A percentile compares a stretch with the other conserved stretches of the same genome.
These are phyloP conservation scores for Tolypocladium pustulatum DNA, from an alignment of 2,329 filamentous ascomycete genomes.

Conservation along the genomic window DNA sequence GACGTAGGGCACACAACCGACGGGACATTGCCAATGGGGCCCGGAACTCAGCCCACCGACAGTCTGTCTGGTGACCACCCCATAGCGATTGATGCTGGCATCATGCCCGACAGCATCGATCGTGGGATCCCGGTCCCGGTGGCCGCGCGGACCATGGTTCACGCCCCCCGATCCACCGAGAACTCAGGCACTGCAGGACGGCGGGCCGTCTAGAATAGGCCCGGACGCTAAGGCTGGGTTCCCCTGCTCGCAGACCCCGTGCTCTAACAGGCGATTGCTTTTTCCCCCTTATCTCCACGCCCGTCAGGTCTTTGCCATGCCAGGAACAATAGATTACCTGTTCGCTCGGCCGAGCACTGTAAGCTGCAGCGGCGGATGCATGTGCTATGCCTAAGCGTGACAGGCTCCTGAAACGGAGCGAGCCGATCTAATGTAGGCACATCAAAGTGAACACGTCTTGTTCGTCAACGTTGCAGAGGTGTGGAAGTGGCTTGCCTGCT, in stretches of 20 bases:
- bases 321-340: background rate
- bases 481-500: background rate
- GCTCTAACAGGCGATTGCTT: background rate
- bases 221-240: background rate
- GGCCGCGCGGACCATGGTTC: background rate
- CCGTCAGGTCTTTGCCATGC: background rate
- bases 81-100: background rate
- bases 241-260: background rate
- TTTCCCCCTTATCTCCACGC: background rate
- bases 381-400: background rate
- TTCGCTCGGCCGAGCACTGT: background rate
- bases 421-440: background rate
- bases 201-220: background rate
- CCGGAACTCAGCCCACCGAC: background rate
- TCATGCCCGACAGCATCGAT: background rate
- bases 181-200: background rate
- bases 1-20: background rate
- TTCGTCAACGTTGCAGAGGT: background rate
- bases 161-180: background rate
- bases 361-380: background rate
- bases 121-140: background rate
- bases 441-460: background rate
- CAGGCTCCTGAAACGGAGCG: background rate
- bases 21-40: background rate
- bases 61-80: background rate